phyloP scores from a whole-genome alignment of 306 rosid genomes.

The Amphicarpaea edgeworthii region DNA sequence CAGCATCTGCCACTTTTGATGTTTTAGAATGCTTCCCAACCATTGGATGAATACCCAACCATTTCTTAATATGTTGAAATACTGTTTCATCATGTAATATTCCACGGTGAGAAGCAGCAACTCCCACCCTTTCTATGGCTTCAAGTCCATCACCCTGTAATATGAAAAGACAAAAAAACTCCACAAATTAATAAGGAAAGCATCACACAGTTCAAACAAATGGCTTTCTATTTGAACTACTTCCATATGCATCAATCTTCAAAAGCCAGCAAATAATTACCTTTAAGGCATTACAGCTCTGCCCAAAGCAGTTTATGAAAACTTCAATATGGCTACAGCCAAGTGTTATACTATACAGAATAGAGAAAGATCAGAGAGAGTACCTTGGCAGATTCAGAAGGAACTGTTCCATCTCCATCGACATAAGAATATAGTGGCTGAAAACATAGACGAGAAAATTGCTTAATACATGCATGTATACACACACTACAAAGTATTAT shows the following conservation, averaged over 20 bases:
- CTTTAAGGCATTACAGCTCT: slow-evolving; percentile 6
- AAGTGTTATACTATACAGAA: slow-evolving; percentile 32
- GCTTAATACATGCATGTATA: neutral
- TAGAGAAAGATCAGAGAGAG: slow-evolving; percentile 44
- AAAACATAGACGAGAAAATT: slow-evolving; percentile 38
- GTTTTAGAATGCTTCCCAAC: slow-evolving; percentile 56
- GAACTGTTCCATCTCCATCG: slow-evolving; percentile 95
- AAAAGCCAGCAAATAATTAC: neutral
- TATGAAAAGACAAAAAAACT: slow-evolving; percentile 38
- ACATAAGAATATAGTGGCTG: slow-evolving; percentile 89
- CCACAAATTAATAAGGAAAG: slow-evolving; percentile 9
- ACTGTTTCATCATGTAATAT: slow-evolving; percentile 62
- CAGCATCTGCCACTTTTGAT: slow-evolving; percentile 69
- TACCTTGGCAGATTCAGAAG: slow-evolving; percentile 90
- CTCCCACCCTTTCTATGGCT: slow-evolving; percentile 78
- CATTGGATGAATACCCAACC: slow-evolving; percentile 73
- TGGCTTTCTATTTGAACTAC: slow-evolving; percentile 29
- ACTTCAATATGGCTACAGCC: slow-evolving; percentile 14
- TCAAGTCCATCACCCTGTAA: slow-evolving; percentile 85
- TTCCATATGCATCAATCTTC: slow-evolving; percentile 6
- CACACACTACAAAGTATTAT: neutral
- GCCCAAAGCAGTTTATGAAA: slow-evolving; percentile 30
- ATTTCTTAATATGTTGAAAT: slow-evolving; percentile 62
- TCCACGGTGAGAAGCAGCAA: slow-evolving; percentile 71
- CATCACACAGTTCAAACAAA: slow-evolving; percentile 19